phyloP scores from a whole-genome alignment of 2,329 filamentous ascomycete species.

The Bipolaris victoriae region DNA sequence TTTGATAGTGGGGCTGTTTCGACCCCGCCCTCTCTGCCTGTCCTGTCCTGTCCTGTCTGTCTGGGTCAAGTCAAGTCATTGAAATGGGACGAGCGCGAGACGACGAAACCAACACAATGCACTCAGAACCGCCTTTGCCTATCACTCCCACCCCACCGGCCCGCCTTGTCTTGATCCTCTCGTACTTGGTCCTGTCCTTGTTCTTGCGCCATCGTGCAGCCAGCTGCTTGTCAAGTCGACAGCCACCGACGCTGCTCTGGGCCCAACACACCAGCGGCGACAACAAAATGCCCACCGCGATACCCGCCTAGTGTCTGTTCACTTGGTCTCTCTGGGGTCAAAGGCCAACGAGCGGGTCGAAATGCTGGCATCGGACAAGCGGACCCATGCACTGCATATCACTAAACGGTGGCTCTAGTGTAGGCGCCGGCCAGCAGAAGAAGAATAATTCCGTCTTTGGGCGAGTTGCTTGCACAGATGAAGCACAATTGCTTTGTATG shows the following conservation, averaged over 20 bases:
- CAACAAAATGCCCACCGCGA: conserved; percentile 9
- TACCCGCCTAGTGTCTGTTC: conserved; percentile 13
- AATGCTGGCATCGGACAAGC: conserved; percentile 2
- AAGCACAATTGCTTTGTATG: too few relatives aligned
- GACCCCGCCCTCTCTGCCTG: conserved; percentile 7
- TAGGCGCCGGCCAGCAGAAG: conserved; percentile 1
- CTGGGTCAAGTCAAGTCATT: neutral
- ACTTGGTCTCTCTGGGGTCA: conserved; percentile 2
- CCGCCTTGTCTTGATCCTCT: too few relatives aligned
- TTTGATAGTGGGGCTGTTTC: conserved; percentile 27
- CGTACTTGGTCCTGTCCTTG: neutral
- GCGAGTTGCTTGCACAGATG: neutral
- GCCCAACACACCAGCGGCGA: conserved; percentile 4
- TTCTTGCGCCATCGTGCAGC: conserved; percentile 39
- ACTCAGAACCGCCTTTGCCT: conserved; percentile 1
- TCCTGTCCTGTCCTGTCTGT: neutral
- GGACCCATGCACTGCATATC: neutral
- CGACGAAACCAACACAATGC: conserved; percentile 10
- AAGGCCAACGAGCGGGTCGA: conserved; percentile 9
- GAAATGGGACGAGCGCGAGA: neutral
- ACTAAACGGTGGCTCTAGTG: neutral
- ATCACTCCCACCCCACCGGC: neutral
- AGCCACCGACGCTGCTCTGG: conserved; percentile 17
- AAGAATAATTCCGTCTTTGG: neutral
- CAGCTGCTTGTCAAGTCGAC: too few relatives aligned